Evolutionary conservation across 352 stramenopile species (phyloP), one percentile per base, ranked within the genome.

Genomic region (Globisporangium polare): DNA sequence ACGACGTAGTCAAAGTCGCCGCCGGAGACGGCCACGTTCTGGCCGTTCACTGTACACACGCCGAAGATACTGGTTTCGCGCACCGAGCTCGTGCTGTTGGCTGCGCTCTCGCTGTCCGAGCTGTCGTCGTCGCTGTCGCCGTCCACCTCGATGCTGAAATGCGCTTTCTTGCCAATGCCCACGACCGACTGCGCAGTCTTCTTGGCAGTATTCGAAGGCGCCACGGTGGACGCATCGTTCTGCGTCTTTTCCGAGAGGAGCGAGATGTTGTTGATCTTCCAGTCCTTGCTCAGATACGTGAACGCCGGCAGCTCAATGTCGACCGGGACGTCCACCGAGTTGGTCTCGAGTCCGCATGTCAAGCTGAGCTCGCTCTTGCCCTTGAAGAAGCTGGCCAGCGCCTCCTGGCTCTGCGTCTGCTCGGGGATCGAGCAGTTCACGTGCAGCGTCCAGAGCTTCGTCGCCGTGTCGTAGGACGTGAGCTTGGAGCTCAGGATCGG

Each of bases 1-100:
- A 84, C 75, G 9, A 66, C 63, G 53, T 84, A 84, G 46, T 71
- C 61, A 35, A 82, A 65, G 12, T 58, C 39, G 4, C 75, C 71
- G 1, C n/a, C 53, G 10, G 24, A 37, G 17, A 84, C 73, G 1
- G 42, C 60, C n/a, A 60, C 63, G 9, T 69, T 74, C 52, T 78
- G 51, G 8, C 53, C 52, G 57, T 82, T 81, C 35, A 84, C 59
- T 0, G 51, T 35, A 43, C 75, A 84, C 3, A 63, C 52, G 0
- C 75, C 75, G 0, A 22, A 49, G n/a, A 84, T 49, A 24, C 47
- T 73, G 1, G 33, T 20, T 37, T 65, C 47, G 7, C 66, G 65
- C 50, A 24, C 43, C 0, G 43, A 24, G 13, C 51, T 41, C 9
- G 20, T 59, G 37, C 20, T 41, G 39, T 52, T 56, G 24, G 7